Percentiles rank a stretch among this genome's conserved stretches.
Conservation (phyloP, 495 filamentous ascomycete genomes). For the Podospora australis region DNA sequence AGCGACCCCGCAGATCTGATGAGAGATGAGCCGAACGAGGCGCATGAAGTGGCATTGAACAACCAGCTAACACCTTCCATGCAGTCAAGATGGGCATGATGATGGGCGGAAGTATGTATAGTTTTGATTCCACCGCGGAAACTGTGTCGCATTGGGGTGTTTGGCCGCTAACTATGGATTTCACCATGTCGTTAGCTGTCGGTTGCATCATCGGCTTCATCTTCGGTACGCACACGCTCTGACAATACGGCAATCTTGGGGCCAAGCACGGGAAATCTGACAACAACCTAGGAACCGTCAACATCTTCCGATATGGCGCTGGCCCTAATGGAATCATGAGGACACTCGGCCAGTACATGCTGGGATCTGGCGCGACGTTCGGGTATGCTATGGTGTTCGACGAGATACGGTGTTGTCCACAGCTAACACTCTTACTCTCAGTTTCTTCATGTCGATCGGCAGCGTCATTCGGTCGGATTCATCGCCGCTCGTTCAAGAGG, state of each 20-base stretch:
- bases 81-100: constrained; percentile 95
- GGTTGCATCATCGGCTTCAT: constrained; percentile 97
- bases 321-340: constrained; percentile 90
- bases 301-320: constrained; percentile 88
- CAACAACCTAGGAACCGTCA: constrained; percentile 66
- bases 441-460: constrained; percentile 98
- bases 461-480: constrained; percentile 86
- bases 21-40: background rate
- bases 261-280: constrained; percentile 13
- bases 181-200: constrained; percentile 55
- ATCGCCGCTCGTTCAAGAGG: constrained; percentile 55
- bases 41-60: background rate
- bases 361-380: constrained; percentile 93
- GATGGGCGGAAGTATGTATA: constrained; percentile 87
- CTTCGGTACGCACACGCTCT: constrained; percentile 55
- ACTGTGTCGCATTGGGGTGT: background rate
- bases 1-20: background rate
- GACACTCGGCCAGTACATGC: constrained; percentile 93
- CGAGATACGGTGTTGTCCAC: background rate
- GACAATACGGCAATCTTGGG: background rate
- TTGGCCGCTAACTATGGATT: no score
- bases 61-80: constrained; percentile 20
- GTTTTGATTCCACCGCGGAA: background rate
- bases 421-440: constrained; percentile 26
- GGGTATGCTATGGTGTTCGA: constrained; percentile 55